Evolutionary conservation across 1,284 basidiomycete genomes (phyloP).

Genomic region (Malassezia japonica): DNA sequence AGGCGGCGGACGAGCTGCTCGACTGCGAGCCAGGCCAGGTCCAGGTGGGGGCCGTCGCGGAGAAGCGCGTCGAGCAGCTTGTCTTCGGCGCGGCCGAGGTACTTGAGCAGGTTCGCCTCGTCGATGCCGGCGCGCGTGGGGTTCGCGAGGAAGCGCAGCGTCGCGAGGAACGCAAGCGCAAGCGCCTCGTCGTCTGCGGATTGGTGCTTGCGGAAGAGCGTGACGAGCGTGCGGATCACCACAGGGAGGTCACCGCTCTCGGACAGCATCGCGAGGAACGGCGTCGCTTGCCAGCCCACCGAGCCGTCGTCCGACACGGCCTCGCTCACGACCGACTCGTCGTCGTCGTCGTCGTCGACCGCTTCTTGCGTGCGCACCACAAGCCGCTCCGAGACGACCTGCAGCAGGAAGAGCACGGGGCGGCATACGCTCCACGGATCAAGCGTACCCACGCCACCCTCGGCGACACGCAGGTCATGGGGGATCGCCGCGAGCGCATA

Average conservation of each 20-base stretch:
- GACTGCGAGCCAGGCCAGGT: slow-evolving; percentile 10
- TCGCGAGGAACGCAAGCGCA: slow-evolving; percentile 1
- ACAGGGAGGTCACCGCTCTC: slow-evolving; percentile 22
- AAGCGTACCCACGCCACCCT: neutral
- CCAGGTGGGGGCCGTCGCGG: neutral
- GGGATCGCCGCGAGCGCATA: slow-evolving; percentile 7
- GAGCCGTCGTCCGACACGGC: neutral
- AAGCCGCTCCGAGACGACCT: slow-evolving; percentile 4
- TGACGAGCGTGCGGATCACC: neutral
- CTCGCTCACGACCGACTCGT: neutral
- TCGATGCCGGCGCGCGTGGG: slow-evolving; percentile 23
- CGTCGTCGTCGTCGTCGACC: neutral
- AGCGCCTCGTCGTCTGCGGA: neutral
- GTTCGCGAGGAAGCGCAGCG: slow-evolving; percentile 25
- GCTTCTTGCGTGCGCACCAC: neutral
- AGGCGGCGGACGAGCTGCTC: neutral
- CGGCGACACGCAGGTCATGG: neutral
- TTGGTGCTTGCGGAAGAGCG: slow-evolving; percentile 7
- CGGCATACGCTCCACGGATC: slow-evolving; percentile 14
- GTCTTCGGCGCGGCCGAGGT: slow-evolving; percentile 20
- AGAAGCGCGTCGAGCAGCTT: slow-evolving; percentile 10
- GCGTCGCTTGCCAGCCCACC: slow-evolving; percentile 8
- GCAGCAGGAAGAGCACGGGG: slow-evolving; percentile 8
- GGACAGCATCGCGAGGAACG: slow-evolving; percentile 18
- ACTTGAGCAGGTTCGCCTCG: slow-evolving; percentile 27